These are phyloP conservation scores for Diaporthe sp. DNA, from an alignment of 2,329 filamentous ascomycete species.

Conservation along the genomic window DNA sequence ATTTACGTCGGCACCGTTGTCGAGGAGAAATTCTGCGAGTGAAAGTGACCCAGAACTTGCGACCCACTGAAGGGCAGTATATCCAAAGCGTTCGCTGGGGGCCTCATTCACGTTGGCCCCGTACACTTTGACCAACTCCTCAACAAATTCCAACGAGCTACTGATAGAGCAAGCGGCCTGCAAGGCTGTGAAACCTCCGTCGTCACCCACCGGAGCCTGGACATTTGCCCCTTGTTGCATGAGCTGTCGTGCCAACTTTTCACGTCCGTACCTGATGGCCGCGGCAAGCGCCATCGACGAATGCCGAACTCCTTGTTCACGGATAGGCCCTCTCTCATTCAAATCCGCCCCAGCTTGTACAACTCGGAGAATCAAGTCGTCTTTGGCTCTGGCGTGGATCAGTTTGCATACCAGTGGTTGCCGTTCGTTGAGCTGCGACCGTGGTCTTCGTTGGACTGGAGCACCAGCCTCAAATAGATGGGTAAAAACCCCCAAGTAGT, in stretches of 20 bases:
- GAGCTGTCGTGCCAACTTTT: neutral
- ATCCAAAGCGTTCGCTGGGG: neutral
- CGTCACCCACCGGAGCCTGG: neutral
- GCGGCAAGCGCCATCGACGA: neutral
- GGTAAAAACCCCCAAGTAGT: neutral
- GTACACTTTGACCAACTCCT: neutral
- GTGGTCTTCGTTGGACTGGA: neutral
- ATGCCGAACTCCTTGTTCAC: no score
- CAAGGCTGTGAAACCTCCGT: neutral
- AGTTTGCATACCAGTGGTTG: neutral
- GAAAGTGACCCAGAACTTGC: neutral
- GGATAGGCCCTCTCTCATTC: neutral
- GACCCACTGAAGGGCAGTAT: neutral
- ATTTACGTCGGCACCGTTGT: neutral
- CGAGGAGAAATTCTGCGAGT: neutral
- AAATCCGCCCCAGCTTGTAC: neutral
- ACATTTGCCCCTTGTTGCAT: neutral
- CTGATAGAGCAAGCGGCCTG: neutral
- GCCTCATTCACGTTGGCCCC: neutral
- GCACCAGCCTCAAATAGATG: neutral
- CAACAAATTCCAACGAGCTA: neutral
- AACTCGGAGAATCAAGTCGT: neutral
- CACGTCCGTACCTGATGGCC: rapidly evolving
- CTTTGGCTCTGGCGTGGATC: neutral
- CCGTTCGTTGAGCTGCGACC: neutral